These are phyloP conservation scores for Linnemannia schmuckeri DNA, from an alignment of 192 early-diverging fungal species.

Conservation along the genomic window DNA sequence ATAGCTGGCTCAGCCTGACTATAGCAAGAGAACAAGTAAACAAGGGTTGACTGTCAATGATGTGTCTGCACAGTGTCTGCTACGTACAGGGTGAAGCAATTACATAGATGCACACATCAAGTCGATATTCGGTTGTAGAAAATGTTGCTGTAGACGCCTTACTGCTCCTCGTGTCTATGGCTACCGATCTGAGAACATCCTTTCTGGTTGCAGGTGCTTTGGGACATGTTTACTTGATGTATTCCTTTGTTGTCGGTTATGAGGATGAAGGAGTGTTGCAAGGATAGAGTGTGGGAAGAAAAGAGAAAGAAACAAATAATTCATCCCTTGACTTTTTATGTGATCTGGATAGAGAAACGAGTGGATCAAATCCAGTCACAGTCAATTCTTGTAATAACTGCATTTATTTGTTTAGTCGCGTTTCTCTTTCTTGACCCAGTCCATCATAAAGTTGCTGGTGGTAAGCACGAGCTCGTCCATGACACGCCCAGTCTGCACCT, in stretches of 20 bases:
- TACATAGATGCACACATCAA: neutral
- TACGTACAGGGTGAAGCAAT: neutral
- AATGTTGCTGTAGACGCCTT: neutral
- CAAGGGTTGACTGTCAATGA: neutral
- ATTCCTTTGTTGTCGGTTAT: neutral
- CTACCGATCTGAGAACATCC: conserved; percentile 46
- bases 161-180: conserved; percentile 58
- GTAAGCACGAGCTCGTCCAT: conserved; percentile 36
- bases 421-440: conserved; percentile 52
- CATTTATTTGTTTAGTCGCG: conserved; percentile 26
- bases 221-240: neutral
- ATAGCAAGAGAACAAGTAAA: neutral
- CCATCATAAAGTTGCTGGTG: conserved; percentile 38
- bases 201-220: conserved; percentile 20
- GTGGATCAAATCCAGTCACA: neutral
- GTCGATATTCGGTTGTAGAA: neutral
- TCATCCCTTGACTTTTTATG: neutral
- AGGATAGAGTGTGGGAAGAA: neutral
- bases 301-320: neutral
- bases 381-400: neutral
- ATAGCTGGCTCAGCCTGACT: conserved; percentile 80
- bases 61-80: neutral
- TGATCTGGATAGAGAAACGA: neutral
- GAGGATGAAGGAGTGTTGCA: neutral
- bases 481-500: conserved; percentile 16